Evolutionary conservation across 192 early-diverging fungal genomes (phyloP).

Genomic region (Backusella luteola): DNA sequence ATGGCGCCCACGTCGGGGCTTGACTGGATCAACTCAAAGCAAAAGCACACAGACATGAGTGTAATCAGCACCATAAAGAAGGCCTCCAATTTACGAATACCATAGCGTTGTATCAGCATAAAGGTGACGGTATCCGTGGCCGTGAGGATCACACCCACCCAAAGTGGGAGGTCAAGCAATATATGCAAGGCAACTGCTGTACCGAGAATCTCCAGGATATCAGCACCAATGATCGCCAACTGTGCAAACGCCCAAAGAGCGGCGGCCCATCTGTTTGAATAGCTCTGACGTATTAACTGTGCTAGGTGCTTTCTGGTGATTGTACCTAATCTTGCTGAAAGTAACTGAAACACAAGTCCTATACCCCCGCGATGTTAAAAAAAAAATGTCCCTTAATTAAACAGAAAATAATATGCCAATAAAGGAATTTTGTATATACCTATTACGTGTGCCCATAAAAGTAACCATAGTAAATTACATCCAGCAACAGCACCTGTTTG

Average conservation of each 20-base stretch:
- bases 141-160: slow-evolving; percentile 76
- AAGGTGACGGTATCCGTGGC: slow-evolving; percentile 75
- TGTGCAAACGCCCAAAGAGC: slow-evolving; percentile 62
- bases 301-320: slow-evolving; percentile 65
- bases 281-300: slow-evolving; percentile 48
- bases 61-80: slow-evolving; percentile 74
- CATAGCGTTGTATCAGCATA: slow-evolving; percentile 63
- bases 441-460: slow-evolving; percentile 62
- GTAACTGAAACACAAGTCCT: slow-evolving; percentile 58
- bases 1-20: slow-evolving; percentile 50
- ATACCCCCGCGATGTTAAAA: not conserved
- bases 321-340: slow-evolving; percentile 60
- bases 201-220: slow-evolving; percentile 81
- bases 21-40: slow-evolving; percentile 58
- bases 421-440: slow-evolving; percentile 23
- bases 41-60: slow-evolving; percentile 75
- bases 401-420: not conserved
- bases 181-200: slow-evolving; percentile 86
- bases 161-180: slow-evolving; percentile 67
- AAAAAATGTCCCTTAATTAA: not conserved
- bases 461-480: slow-evolving; percentile 63
- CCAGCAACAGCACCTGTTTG: slow-evolving; percentile 69
- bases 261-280: slow-evolving; percentile 42
- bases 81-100: slow-evolving; percentile 67
- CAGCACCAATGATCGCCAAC: slow-evolving; percentile 66